A percentile compares a stretch with the other conserved stretches of the same genome.
phyloP scores from a whole-genome alignment of 192 early-diverging fungal species.

The Backusella macrospora region DNA sequence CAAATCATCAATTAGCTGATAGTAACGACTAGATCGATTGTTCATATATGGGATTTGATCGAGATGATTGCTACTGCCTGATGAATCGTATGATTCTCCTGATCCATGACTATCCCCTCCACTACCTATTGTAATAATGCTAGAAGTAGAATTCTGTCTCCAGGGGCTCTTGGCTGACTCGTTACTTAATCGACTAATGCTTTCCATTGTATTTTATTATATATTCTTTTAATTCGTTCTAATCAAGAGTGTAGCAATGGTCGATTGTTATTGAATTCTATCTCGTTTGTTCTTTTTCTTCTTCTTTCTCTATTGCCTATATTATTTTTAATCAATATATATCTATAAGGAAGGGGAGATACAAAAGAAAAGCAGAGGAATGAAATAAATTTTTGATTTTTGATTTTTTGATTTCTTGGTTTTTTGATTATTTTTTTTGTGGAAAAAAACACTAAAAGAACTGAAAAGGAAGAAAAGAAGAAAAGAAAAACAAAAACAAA shows the following conservation, averaged over 20 bases:
- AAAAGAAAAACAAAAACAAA: neutral
- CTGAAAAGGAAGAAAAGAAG: neutral
- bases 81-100: neutral
- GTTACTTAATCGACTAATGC: neutral
- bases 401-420: too few species aligned
- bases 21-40: constrained; percentile 1
- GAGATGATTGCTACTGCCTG: neutral
- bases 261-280: too few species aligned
- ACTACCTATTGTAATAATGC: neutral
- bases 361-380: too few species aligned
- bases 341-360: too few species aligned
- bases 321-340: too few species aligned
- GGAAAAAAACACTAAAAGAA: too few species aligned
- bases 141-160: neutral
- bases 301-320: too few species aligned
- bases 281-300: too few species aligned
- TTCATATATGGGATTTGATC: constrained; percentile 11
- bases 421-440: too few species aligned
- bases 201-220: neutral
- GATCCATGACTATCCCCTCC: neutral
- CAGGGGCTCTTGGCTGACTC: neutral
- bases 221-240: neutral
- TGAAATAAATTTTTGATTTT: too few species aligned
- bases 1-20: constrained; percentile 18
- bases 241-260: too few species aligned